These are phyloP conservation scores for Phlebiopsis gigantea DNA, from an alignment of 768 basidiomycete genomes.

Conservation along the genomic window DNA sequence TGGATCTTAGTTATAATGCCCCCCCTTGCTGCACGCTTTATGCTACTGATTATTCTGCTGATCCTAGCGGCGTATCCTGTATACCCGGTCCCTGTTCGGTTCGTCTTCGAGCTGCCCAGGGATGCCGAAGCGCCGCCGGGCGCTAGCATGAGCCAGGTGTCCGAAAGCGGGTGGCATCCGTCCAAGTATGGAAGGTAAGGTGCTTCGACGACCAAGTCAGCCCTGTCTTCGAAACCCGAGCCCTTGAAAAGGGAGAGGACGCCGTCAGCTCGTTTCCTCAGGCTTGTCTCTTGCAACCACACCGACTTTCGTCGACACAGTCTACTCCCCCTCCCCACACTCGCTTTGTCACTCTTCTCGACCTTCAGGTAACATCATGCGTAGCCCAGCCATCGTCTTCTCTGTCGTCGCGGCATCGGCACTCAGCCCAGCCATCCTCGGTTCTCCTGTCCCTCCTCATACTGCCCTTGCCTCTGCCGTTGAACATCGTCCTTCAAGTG, in stretches of 20 bases:
- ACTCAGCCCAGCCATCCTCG: constrained; percentile 17
- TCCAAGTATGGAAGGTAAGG: constrained; percentile 9
- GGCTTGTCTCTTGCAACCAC: constrained; percentile 4
- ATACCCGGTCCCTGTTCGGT: neutral
- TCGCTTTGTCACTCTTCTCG: constrained; percentile 9
- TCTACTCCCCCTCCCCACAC: constrained; percentile 8
- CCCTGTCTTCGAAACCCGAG: constrained; percentile 11
- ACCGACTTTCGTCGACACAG: constrained; percentile 4
- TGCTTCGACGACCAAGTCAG: constrained; percentile 9
- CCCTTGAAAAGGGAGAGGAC: constrained; percentile 11
- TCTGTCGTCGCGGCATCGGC: constrained; percentile 20
- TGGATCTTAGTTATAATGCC: neutral
- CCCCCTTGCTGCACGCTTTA: neutral
- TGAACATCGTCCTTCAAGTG: neutral
- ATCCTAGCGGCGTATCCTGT: neutral
- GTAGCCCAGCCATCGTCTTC: constrained; percentile 21
- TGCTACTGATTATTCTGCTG: neutral
- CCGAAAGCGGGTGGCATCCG: neutral
- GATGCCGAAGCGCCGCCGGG: neutral
- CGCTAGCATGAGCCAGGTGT: neutral
- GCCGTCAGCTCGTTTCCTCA: constrained; percentile 11
- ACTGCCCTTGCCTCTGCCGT: neutral
- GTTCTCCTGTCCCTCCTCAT: constrained; percentile 13
- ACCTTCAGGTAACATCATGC: constrained; percentile 18
- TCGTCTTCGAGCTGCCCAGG: neutral